phyloP scores from a whole-genome alignment of 2,329 filamentous ascomycete species.

The Exophiala lecanii-corni region DNA sequence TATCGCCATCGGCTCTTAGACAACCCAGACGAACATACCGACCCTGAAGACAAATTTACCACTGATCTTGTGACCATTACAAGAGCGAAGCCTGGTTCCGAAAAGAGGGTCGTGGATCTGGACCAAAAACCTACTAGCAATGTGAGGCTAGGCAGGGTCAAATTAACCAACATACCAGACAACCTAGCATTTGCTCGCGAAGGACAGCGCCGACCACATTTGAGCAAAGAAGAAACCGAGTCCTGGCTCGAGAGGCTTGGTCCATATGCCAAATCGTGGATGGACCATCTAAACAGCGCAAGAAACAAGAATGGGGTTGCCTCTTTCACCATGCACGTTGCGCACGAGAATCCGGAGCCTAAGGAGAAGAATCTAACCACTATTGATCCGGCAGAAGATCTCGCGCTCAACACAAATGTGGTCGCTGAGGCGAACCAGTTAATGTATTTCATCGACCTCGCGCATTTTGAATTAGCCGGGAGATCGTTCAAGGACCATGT shows the following conservation, averaged over 20 bases:
- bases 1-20: constrained; percentile 11
- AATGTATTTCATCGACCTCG: constrained; percentile 17
- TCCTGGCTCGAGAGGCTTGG: constrained; percentile 11
- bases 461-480: constrained; percentile 13
- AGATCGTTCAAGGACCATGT: constrained; percentile 17
- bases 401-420: constrained; percentile 8
- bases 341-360: constrained; percentile 8
- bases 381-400: constrained; percentile 9
- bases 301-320: constrained; percentile 17
- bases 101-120: constrained; percentile 11
- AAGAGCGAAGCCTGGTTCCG: constrained; percentile 2
- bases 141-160: constrained; percentile 7
- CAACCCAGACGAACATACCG: constrained; percentile 12
- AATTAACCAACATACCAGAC: constrained; percentile 13
- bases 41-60: constrained; percentile 10
- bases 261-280: constrained; percentile 13
- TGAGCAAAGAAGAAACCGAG: constrained; percentile 12
- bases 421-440: constrained; percentile 14
- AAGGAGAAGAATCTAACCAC: background rate
- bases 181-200: constrained; percentile 12
- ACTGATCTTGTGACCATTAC: constrained; percentile 7
- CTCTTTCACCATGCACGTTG: constrained; percentile 14
- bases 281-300: constrained; percentile 14
- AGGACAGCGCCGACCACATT: constrained; percentile 11
- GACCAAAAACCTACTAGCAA: background rate